These are phyloP conservation scores for Paecilomyces niveus DNA, from an alignment of 2,329 filamentous ascomycete species.

Conservation along the genomic window DNA sequence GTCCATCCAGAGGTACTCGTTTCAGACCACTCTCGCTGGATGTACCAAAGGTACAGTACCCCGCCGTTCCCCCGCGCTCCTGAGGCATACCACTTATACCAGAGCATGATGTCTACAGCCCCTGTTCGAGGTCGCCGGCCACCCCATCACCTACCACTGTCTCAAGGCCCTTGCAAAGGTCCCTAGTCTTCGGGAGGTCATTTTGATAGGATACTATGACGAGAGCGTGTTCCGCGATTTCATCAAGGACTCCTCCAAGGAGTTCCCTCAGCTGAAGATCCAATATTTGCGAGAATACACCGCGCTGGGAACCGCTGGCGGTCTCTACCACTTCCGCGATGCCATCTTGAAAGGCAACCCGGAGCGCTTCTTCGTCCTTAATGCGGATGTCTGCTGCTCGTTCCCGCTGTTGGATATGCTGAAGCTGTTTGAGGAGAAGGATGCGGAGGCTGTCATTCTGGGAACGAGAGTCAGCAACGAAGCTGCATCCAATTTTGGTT, in stretches of 20 bases:
- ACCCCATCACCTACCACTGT: slow-evolving; percentile 98
- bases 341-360: slow-evolving; percentile 93
- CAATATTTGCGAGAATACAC: slow-evolving; percentile 97
- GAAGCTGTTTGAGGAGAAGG: slow-evolving; percentile 84
- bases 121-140: slow-evolving; percentile 95
- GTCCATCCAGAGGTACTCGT: slow-evolving; percentile 88
- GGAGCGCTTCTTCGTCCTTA: slow-evolving; percentile 93
- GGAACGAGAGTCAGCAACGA: slow-evolving; percentile 88
- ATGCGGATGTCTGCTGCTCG: slow-evolving; percentile 97
- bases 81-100: not conserved
- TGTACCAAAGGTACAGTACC: slow-evolving; percentile 68
- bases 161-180: slow-evolving; percentile 86
- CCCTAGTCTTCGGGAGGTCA: slow-evolving; percentile 87
- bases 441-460: slow-evolving; percentile 92
- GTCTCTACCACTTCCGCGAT: slow-evolving; percentile 98
- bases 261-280: slow-evolving; percentile 82
- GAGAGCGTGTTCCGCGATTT: slow-evolving; percentile 96
- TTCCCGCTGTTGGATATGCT: slow-evolving; percentile 97
- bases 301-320: slow-evolving; percentile 88
- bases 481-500: slow-evolving; percentile 91
- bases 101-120: slow-evolving; percentile 49
- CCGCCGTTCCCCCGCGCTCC: not conserved
- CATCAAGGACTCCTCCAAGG: slow-evolving; percentile 80
- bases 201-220: slow-evolving; percentile 98
- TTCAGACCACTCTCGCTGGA: slow-evolving; percentile 94